These are phyloP conservation scores for Castanospermum australe DNA, from an alignment of 306 rosid genomes.

Conservation along the genomic window DNA sequence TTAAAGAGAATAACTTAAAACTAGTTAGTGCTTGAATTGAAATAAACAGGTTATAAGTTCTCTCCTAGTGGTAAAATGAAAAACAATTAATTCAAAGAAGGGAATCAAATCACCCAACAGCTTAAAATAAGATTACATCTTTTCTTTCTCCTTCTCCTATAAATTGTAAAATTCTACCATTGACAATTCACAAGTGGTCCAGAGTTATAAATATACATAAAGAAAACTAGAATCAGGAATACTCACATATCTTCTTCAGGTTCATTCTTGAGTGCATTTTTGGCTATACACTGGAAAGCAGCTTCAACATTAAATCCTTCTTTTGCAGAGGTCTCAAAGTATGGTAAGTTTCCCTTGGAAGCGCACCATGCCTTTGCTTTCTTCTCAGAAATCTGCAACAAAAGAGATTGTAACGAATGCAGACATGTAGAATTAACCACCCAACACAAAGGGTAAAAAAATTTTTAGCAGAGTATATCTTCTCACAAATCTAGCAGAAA, in stretches of 20 bases:
- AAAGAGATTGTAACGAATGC: conserved; percentile 1
- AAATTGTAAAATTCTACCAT: background rate
- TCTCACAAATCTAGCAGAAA: background rate
- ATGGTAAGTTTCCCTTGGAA: conserved; percentile 97
- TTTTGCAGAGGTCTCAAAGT: conserved; percentile 97
- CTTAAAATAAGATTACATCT: no score
- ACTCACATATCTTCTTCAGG: conserved; percentile 98
- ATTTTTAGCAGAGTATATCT: background rate
- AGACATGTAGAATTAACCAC: conserved; percentile 11
- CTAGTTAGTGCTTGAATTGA: no score
- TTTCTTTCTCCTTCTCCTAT: no score
- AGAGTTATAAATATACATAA: background rate
- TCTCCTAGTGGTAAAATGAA: no score
- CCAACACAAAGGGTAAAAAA: background rate
- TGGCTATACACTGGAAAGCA: conserved; percentile 97
- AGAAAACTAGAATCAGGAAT: background rate
- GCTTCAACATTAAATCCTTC: conserved; percentile 98
- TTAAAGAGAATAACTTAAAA: no score
- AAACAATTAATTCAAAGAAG: no score
- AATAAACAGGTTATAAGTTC: no score
- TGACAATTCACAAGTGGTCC: background rate
- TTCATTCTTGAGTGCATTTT: conserved; percentile 97
- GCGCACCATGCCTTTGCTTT: conserved; percentile 99
- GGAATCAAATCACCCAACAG: no score
- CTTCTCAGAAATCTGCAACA: conserved; percentile 89